Evolutionary conservation across 495 filamentous ascomycete genomes (phyloP).

Genomic region (Trichoderma erinaceum): DNA sequence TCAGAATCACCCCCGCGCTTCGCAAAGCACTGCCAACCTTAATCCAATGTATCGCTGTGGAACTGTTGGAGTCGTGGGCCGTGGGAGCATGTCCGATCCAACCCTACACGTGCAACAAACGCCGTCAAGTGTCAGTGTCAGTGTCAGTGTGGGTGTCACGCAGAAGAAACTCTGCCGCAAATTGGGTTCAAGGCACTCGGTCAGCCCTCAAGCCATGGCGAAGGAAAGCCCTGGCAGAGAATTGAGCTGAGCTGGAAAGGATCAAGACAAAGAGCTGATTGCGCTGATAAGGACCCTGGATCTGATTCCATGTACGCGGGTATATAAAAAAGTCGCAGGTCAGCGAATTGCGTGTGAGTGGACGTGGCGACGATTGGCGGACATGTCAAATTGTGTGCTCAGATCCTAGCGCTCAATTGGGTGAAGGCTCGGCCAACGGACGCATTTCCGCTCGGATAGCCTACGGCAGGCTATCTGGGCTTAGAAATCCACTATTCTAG

Average conservation of each 20-base stretch:
- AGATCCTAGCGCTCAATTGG: constrained; percentile 7
- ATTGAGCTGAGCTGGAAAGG: not conserved
- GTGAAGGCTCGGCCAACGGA: constrained; percentile 9
- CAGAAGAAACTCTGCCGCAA: not conserved
- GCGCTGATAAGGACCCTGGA: constrained; percentile 5
- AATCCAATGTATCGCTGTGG: not conserved
- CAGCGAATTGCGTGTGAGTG: constrained; percentile 6
- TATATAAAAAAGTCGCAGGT: constrained; percentile 6
- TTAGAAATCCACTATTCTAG: not conserved
- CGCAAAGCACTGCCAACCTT: not conserved
- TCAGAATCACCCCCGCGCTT: not conserved
- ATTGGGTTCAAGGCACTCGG: not conserved
- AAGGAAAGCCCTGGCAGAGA: not conserved
- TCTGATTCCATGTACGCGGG: not conserved
- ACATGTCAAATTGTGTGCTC: not conserved
- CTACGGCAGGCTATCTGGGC: not conserved
- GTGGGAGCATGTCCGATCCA: not conserved
- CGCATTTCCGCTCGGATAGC: constrained; percentile 5
- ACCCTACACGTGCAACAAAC: not conserved
- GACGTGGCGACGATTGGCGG: constrained; percentile 8
- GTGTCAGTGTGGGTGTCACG: not conserved
- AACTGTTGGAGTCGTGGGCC: not conserved
- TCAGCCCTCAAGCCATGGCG: not conserved
- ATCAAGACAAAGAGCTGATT: not conserved
- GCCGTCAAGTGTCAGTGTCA: not conserved